A percentile compares a stretch with the other conserved stretches of the same genome.
phyloP scores from a whole-genome alignment of 768 basidiomycete species.

The Trametopsis cervina region DNA sequence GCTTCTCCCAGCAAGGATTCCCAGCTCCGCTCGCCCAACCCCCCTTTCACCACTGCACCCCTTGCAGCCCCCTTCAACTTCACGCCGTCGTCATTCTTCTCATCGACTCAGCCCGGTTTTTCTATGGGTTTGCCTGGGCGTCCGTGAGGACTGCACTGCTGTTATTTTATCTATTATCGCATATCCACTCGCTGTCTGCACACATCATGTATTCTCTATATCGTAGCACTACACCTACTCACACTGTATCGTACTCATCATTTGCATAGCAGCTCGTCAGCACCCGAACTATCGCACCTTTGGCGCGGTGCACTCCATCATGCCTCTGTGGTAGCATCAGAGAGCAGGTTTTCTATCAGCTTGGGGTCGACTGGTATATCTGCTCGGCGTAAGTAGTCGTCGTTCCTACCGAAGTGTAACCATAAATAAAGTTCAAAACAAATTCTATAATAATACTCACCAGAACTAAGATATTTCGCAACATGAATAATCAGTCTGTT shows the following conservation, averaged over 20 bases:
- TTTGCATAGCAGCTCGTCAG: no score
- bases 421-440: background rate
- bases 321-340: background rate
- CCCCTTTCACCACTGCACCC: slow-evolving; percentile 20
- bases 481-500: background rate
- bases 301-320: slow-evolving; percentile 1
- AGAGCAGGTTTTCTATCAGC: slow-evolving; percentile 34
- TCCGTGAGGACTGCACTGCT: background rate
- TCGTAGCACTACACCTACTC: slow-evolving; percentile 1
- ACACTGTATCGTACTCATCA: slow-evolving; percentile 4
- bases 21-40: slow-evolving; percentile 16
- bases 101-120: slow-evolving; percentile 2
- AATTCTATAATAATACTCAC: slow-evolving; percentile 24
- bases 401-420: slow-evolving; percentile 34
- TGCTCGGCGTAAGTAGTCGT: slow-evolving; percentile 38
- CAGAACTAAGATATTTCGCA: slow-evolving; percentile 35
- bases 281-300: no score
- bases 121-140: background rate
- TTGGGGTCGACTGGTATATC: slow-evolving; percentile 35
- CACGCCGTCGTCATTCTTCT: slow-evolving; percentile 5
- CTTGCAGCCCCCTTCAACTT: slow-evolving; percentile 7
- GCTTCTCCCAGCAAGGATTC: slow-evolving; percentile 26
- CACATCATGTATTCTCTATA: slow-evolving; percentile 6
- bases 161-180: background rate
- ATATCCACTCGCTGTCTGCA: background rate